Evolutionary conservation across 768 basidiomycete species (phyloP).

Genomic region (Gymnopilus dilepis): DNA sequence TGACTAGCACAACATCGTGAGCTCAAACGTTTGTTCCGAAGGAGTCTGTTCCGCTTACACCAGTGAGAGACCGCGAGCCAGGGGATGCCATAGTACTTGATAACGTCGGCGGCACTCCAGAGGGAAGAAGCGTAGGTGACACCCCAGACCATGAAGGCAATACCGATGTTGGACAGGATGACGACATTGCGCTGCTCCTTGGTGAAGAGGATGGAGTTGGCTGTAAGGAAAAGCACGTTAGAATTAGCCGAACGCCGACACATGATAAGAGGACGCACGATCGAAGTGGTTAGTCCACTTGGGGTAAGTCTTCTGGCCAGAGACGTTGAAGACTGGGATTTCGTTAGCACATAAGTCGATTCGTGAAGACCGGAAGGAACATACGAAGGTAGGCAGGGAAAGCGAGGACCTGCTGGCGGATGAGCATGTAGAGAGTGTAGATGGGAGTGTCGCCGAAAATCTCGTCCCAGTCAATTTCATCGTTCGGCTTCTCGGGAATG

Average conservation of each 20-base stretch:
- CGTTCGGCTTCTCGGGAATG: conserved; percentile 44
- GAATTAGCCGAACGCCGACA: neutral
- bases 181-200: conserved; percentile 55
- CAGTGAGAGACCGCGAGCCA: conserved; percentile 63
- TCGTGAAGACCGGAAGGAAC: conserved; percentile 26
- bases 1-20: conserved; percentile 34
- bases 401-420: conserved; percentile 62
- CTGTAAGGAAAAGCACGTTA: conserved; percentile 32
- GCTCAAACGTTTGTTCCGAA: neutral
- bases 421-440: conserved; percentile 59
- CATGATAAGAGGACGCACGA: conserved; percentile 43
- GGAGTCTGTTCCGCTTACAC: conserved; percentile 40
- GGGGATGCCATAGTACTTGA: conserved; percentile 57
- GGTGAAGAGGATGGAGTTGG: conserved; percentile 62
- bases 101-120: conserved; percentile 45
- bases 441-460: conserved; percentile 64
- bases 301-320: conserved; percentile 62
- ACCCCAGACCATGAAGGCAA: conserved; percentile 49
- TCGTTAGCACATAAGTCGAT: conserved; percentile 18
- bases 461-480: conserved; percentile 55
- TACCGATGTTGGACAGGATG: conserved; percentile 63
- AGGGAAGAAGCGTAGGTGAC: conserved; percentile 40
- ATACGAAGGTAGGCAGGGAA: conserved; percentile 67
- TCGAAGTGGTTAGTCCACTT: conserved; percentile 72
- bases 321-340: conserved; percentile 61